Evolutionary conservation across 495 filamentous ascomycete genomes (phyloP).

Genomic region (Xylaria castorea): DNA sequence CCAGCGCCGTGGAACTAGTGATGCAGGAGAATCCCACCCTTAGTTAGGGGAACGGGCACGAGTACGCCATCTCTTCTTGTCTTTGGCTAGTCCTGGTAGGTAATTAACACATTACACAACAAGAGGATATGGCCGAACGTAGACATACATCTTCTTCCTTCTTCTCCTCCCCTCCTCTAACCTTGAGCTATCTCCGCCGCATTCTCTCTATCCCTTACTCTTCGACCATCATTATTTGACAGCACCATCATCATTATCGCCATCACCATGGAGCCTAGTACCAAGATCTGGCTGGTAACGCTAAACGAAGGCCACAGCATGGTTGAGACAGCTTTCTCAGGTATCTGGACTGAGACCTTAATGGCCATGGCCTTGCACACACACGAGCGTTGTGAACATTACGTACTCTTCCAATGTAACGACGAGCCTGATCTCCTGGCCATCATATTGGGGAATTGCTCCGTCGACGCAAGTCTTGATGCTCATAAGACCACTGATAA

Average conservation of each 20-base stretch:
- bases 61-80: neutral
- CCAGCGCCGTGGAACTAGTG: slow-evolving; percentile 13
- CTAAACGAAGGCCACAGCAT: slow-evolving; percentile 21
- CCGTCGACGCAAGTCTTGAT: neutral
- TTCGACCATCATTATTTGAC: neutral
- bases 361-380: neutral
- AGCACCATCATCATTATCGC: neutral
- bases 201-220: neutral
- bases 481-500: neutral
- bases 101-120: slow-evolving; percentile 2
- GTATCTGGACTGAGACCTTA: slow-evolving; percentile 1
- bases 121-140: neutral
- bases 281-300: slow-evolving; percentile 14
- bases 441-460: neutral
- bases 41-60: neutral
- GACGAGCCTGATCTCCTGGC: slow-evolving; percentile 17
- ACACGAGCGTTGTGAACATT: neutral
- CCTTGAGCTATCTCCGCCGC: neutral
- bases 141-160: neutral
- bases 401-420: slow-evolving; percentile 13
- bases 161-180: neutral
- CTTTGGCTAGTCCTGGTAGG: neutral
- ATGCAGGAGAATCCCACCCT: slow-evolving; percentile 17
- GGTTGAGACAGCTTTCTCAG: slow-evolving; percentile 18
- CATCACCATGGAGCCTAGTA: neutral